A percentile compares a stretch with the other conserved stretches of the same genome.
These are phyloP conservation scores for Ophiobolus disseminans DNA, from an alignment of 2,329 filamentous ascomycete species.

Conservation along the genomic window DNA sequence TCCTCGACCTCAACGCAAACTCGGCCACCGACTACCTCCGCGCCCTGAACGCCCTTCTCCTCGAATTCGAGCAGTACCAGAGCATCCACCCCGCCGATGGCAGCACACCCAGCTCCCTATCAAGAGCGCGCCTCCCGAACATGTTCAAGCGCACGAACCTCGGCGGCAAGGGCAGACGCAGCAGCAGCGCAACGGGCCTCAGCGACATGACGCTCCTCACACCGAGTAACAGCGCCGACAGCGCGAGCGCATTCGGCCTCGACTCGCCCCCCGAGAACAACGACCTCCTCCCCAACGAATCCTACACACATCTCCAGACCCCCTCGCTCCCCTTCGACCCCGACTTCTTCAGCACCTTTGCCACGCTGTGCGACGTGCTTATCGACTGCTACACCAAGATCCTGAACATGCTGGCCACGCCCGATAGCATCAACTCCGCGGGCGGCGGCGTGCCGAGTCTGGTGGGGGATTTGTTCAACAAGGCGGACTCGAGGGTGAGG, in stretches of 20 bases:
- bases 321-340: slow-evolving; percentile 93
- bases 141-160: slow-evolving; percentile 58
- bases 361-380: slow-evolving; percentile 91
- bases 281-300: slow-evolving; percentile 67
- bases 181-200: slow-evolving; percentile 64
- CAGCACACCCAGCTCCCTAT: slow-evolving; percentile 70
- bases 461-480: slow-evolving; percentile 85
- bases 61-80: slow-evolving; percentile 94
- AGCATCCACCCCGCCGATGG: slow-evolving; percentile 82
- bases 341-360: slow-evolving; percentile 96
- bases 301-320: slow-evolving; percentile 89
- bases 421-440: slow-evolving; percentile 55
- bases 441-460: slow-evolving; percentile 36
- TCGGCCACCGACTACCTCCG: slow-evolving; percentile 85
- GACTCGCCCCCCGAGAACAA: slow-evolving; percentile 45
- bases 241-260: slow-evolving; percentile 32
- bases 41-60: slow-evolving; percentile 81
- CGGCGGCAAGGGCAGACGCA: slow-evolving; percentile 55
- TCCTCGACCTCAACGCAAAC: slow-evolving; percentile 85
- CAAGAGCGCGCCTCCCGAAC: slow-evolving; percentile 72
- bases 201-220: slow-evolving; percentile 26
- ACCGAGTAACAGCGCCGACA: slow-evolving; percentile 20
- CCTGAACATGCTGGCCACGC: slow-evolving; percentile 74
- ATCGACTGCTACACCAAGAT: slow-evolving; percentile 90
- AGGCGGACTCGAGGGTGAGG: slow-evolving; percentile 83